Base-by-base conservation (phyloP, 805 yeast genomes). In the Schwanniomyces vanrijiae region DNA sequence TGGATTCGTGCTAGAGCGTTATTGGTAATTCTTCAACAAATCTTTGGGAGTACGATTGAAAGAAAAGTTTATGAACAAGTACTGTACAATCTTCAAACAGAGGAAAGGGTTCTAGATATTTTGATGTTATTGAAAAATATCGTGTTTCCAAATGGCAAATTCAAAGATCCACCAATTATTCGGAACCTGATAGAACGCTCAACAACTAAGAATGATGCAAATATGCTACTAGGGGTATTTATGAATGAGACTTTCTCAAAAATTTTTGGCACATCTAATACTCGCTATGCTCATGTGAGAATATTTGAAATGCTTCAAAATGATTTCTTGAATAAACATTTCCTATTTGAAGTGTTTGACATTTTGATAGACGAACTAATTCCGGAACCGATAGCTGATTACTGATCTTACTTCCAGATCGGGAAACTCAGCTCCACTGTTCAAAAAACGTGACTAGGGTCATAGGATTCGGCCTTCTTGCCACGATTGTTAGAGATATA, bases 1-100 rank as follows among this genome's bases (percentile, higher is more conserved):
- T 89, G 96, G 96, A 65, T 91, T 1, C 71, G 96, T 44, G 97
- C 96, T 0, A 73, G 90, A 38, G 96, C 97, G 0, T 73, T 90
- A 7, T 76, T 90, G 33, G 82, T 90, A 4, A 81, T 91, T 3
- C 67, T 91, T 44, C 97, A 90, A 62, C 96, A 90, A 61, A 64
- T 91, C 1, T 74, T 91, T 33, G 97, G 97, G 0, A 87, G 92
- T 2, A 86, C 97, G 0, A 84, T 91, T 43, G 97, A 91, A 59
- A 84, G 82, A 59, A 80, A 78, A 45, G 75, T 82, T 4, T 67
- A 83, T 35, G 73, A 76, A 24, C 68, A 68, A 48, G 62, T 80
- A 26, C 68, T 71, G 33, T 56, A 55, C 19, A 61, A 59, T 29
- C 18, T 69, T 5, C 51, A 71, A 33, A 69, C 72, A 8, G 82